Percentiles rank a stretch among this genome's conserved stretches.
Evolutionary conservation across 1,284 basidiomycete species (phyloP).

Genomic region (Cryptococcus wingfieldii): DNA sequence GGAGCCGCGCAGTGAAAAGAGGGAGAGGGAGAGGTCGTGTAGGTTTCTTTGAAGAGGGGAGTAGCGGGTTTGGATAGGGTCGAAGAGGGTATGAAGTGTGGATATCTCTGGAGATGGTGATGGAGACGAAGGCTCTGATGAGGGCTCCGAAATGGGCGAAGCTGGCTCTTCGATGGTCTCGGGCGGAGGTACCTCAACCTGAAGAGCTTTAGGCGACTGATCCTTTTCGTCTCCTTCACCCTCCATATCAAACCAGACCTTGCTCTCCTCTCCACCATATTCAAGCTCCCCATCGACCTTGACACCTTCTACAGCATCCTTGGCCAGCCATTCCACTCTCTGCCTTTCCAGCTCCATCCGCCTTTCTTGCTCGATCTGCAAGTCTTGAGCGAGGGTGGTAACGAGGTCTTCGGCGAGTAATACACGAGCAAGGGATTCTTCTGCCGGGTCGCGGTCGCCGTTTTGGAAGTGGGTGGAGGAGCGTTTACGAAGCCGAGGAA

Average conservation of each 20-base stretch:
- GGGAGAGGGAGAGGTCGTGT: slow-evolving; percentile 39
- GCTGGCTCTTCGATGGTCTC: not conserved
- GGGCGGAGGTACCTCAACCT: not conserved
- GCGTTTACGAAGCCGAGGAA: not conserved
- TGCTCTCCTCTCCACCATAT: slow-evolving; percentile 6
- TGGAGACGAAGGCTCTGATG: not conserved
- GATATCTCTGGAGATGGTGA: slow-evolving; percentile 12
- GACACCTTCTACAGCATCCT: slow-evolving; percentile 31
- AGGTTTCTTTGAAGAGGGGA: slow-evolving; percentile 37
- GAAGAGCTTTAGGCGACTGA: not conserved
- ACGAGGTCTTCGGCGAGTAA: slow-evolving; percentile 61
- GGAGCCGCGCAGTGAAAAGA: slow-evolving; percentile 29
- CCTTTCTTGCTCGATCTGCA: slow-evolving; percentile 61
- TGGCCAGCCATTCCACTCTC: slow-evolving; percentile 45
- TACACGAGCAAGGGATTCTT: slow-evolving; percentile 55
- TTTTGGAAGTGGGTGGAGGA: slow-evolving; percentile 2
- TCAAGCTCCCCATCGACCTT: slow-evolving; percentile 1
- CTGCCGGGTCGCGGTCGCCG: slow-evolving; percentile 14
- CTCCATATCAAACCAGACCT: slow-evolving; percentile 14
- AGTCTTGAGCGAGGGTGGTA: slow-evolving; percentile 59
- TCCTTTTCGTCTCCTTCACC: not conserved
- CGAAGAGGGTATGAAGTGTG: slow-evolving; percentile 28
- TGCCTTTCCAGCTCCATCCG: slow-evolving; percentile 56
- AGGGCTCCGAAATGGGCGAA: not conserved
- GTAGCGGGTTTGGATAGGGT: slow-evolving; percentile 30